Percentiles rank a stretch among this genome's conserved stretches.
Evolutionary conservation across 2,329 filamentous ascomycete genomes (phyloP).

Genomic region (Fusarium coicis): DNA sequence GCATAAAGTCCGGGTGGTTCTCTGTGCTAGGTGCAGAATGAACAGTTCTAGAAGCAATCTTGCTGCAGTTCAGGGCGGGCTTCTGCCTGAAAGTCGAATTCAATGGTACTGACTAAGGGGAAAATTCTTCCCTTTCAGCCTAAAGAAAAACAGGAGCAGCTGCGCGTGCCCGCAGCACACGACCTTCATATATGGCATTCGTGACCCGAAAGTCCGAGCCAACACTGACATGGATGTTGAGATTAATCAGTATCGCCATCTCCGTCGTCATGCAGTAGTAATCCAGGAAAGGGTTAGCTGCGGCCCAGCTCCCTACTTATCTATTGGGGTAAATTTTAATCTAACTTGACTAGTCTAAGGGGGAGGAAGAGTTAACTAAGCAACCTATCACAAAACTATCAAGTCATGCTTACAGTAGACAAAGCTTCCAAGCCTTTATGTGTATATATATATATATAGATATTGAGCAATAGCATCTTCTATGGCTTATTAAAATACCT

Average conservation of each 20-base stretch:
- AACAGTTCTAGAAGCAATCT: background rate
- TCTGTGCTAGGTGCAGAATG: background rate
- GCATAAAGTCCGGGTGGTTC: background rate
- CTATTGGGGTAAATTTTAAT: background rate
- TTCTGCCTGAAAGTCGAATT: background rate
- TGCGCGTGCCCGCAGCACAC: too few relatives aligned
- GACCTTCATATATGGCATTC: background rate
- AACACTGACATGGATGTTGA: background rate
- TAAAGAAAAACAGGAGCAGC: background rate
- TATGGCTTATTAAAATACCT: background rate
- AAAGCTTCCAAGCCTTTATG: background rate
- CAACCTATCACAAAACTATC: background rate
- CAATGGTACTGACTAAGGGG: accelerated
- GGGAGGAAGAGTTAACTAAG: too few relatives aligned
- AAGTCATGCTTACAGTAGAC: background rate
- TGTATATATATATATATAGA: background rate
- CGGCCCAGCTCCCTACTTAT: background rate
- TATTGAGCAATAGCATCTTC: too few relatives aligned
- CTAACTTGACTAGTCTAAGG: background rate
- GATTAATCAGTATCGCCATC: background rate
- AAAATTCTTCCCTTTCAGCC: background rate
- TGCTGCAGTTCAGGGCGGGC: background rate
- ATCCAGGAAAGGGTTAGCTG: background rate
- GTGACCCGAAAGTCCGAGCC: background rate
- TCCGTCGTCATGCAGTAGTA: background rate